phyloP scores from a whole-genome alignment of 2,329 filamentous ascomycete genomes.

The Coniochaeta hoffmannii region DNA sequence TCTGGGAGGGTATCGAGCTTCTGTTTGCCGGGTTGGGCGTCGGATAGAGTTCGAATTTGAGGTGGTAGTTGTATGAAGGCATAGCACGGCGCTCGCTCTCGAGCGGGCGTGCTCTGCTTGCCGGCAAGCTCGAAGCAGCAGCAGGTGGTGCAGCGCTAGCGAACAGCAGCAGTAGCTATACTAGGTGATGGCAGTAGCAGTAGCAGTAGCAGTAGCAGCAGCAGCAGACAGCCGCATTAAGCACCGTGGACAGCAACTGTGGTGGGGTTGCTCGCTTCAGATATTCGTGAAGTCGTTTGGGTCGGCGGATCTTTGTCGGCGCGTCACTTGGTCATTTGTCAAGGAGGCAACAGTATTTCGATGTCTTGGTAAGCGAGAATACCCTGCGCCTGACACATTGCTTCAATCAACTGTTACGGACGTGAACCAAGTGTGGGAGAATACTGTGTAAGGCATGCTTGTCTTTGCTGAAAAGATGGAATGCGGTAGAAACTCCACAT shows the following conservation, averaged over 20 bases:
- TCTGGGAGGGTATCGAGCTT: constrained; percentile 7
- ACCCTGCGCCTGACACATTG: neutral
- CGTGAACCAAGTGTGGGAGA: neutral
- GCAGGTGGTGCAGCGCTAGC: neutral
- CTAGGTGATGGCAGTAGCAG: neutral
- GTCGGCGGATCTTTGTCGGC: too few relatives aligned
- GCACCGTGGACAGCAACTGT: too few relatives aligned
- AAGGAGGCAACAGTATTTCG: constrained; percentile 2
- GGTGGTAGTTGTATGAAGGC: constrained; percentile 57
- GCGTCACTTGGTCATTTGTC: neutral
- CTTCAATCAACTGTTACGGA: neutral
- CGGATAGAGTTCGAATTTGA: constrained; percentile 59
- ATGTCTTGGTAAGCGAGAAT: neutral
- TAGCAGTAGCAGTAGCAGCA: too few relatives aligned
- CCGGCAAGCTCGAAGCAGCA: neutral
- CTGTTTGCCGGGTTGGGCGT: constrained; percentile 26
- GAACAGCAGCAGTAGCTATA: too few relatives aligned
- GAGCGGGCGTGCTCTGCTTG: neutral
- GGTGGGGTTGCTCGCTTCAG: too few relatives aligned
- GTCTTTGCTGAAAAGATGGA: neutral
- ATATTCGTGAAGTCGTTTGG: too few relatives aligned
- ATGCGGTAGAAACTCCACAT: neutral
- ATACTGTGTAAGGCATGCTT: neutral
- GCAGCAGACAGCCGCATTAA: too few relatives aligned
- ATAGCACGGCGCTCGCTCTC: too few relatives aligned